Conservation (phyloP, 805 yeast genomes). For the Kodamaea sagamina region DNA sequence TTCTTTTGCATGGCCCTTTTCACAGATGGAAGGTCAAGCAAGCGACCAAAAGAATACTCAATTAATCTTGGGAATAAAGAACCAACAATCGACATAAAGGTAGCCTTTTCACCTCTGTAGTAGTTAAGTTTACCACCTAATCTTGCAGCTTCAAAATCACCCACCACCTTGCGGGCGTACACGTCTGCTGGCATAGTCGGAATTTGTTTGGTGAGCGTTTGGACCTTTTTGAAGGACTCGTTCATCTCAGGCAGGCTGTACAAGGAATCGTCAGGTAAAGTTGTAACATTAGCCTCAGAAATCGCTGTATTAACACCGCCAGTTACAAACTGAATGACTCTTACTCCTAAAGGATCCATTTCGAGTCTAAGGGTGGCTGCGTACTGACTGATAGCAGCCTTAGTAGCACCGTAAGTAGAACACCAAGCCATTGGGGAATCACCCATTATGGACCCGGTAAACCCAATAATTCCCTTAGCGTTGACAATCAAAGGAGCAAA, state of each 20-base stretch:
- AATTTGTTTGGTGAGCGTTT: conserved; percentile 58
- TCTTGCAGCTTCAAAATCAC: conserved; percentile 35
- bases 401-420: conserved; percentile 63
- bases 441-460: conserved; percentile 75
- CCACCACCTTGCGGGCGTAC: conserved; percentile 57
- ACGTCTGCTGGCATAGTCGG: conserved; percentile 58
- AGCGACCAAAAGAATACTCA: background rate
- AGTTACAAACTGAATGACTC: conserved; percentile 67
- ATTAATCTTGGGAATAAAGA: background rate
- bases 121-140: conserved; percentile 2
- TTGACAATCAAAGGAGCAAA: conserved; percentile 56
- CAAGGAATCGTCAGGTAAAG: conserved; percentile 56
- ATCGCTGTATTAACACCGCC: conserved; percentile 77
- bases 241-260: conserved; percentile 53
- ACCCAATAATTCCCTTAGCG: conserved; percentile 67
- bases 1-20: background rate
- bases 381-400: conserved; percentile 76
- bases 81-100: background rate
- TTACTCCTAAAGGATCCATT: conserved; percentile 71
- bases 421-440: conserved; percentile 69
- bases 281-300: conserved; percentile 48
- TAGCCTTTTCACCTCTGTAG: conserved; percentile 8
- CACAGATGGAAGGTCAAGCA: background rate
- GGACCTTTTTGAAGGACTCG: conserved; percentile 51
- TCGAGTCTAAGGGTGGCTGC: conserved; percentile 64